phyloP scores from a whole-genome alignment of 495 filamentous ascomycete genomes.

The Penicillium angulare region DNA sequence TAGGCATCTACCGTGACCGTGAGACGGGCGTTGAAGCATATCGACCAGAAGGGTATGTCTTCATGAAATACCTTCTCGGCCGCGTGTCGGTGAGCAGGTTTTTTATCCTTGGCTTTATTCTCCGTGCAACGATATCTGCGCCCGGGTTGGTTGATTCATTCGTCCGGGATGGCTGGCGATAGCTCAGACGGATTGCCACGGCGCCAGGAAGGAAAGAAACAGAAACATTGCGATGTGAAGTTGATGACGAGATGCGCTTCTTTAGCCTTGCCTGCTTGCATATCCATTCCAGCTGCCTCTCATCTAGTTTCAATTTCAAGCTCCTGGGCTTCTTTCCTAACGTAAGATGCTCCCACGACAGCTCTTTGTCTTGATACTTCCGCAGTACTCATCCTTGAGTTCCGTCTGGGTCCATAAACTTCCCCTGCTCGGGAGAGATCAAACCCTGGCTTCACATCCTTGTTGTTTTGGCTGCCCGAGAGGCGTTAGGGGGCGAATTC shows the following conservation, averaged over 20 bases:
- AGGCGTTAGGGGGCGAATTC: constrained; percentile 1
- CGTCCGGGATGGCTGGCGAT: constrained; percentile 16
- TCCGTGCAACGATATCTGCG: constrained; percentile 13
- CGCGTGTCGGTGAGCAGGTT: constrained; percentile 20
- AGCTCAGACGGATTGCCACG: constrained; percentile 8
- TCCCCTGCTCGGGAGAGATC: neutral
- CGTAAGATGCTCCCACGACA: too few species aligned
- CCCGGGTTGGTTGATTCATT: constrained; percentile 18
- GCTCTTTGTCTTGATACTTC: neutral
- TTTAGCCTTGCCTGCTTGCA: too few species aligned
- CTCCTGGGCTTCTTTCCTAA: too few species aligned
- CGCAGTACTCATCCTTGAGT: neutral
- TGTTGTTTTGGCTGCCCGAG: neutral
- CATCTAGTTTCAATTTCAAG: too few species aligned
- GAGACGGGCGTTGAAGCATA: constrained; percentile 3
- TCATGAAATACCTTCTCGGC: constrained; percentile 10
- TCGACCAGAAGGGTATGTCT: constrained; percentile 25
- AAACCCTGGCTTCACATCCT: neutral
- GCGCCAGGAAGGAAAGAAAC: neutral
- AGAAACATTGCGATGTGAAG: constrained; percentile 1
- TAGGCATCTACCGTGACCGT: constrained; percentile 13
- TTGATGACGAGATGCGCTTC: neutral
- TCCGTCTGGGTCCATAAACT: neutral
- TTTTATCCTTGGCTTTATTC: constrained; percentile 8
- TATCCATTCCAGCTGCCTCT: too few species aligned